Evolutionary conservation across 2,329 filamentous ascomycete species (phyloP).

Genomic region (Aspergillus piperis): DNA sequence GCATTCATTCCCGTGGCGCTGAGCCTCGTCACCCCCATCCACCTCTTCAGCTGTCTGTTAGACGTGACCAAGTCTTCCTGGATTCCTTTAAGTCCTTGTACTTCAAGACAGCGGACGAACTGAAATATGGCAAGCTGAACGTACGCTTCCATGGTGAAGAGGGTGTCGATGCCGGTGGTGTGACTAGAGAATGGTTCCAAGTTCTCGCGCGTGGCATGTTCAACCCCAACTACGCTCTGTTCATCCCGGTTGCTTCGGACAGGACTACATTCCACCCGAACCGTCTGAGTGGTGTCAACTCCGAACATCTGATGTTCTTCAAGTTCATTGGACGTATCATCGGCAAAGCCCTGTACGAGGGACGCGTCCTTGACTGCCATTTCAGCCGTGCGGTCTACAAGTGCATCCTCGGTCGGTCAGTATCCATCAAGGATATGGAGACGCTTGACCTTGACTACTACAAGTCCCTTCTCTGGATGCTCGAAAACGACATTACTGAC

Average conservation of each 20-base stretch:
- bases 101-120: conserved; percentile 94
- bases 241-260: conserved; percentile 94
- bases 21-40: conserved; percentile 71
- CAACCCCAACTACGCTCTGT: conserved; percentile 94
- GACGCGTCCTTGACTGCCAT: conserved; percentile 93
- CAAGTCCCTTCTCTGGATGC: conserved; percentile 97
- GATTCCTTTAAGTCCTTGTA: conserved; percentile 98
- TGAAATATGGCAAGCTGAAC: conserved; percentile 98
- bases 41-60: conserved; percentile 82
- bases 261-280: conserved; percentile 99
- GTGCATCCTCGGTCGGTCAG: conserved; percentile 88
- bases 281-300: conserved; percentile 88
- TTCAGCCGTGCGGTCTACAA: conserved; percentile 99
- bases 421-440: conserved; percentile 99
- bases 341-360: conserved; percentile 95
- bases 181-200: conserved; percentile 99
- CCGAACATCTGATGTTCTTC: conserved; percentile 96
- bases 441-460: conserved; percentile 98
- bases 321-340: conserved; percentile 99
- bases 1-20: conserved; percentile 74
- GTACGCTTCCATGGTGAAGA: conserved; percentile 97
- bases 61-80: conserved; percentile 93
- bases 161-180: conserved; percentile 94
- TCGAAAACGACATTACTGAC: conserved; percentile 97
- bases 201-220: conserved; percentile 98